These are phyloP conservation scores for Lactifluus subvellereus DNA, from an alignment of 768 basidiomycete species.

Conservation along the genomic window DNA sequence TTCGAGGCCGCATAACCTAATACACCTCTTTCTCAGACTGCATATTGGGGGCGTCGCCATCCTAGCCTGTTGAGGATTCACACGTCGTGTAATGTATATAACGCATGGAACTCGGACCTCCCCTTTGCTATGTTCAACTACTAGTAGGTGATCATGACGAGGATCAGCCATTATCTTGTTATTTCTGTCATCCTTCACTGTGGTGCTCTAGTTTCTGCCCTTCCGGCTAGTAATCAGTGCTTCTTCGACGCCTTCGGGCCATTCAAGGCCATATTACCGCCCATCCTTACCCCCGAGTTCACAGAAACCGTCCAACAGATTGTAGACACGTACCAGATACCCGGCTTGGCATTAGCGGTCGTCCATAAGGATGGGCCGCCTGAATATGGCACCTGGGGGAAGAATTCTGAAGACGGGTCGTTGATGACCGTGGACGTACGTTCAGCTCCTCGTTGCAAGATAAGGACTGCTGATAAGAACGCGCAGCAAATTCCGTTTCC, in stretches of 20 bases:
- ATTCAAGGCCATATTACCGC: not conserved
- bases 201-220: not conserved
- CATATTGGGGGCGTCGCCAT: not conserved
- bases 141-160: not conserved
- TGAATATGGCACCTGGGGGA: not conserved
- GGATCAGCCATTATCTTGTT: not conserved
- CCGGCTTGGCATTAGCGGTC: constrained; percentile 5
- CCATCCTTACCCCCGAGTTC: not conserved
- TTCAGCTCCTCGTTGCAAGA: not conserved
- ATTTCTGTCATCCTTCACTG: not conserved
- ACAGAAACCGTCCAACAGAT: not conserved
- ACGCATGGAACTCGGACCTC: no score
- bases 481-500: no score
- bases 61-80: no score
- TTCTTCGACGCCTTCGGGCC: not conserved
- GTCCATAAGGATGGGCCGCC: constrained; percentile 5
- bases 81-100: no score
- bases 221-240: not conserved
- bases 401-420: not conserved
- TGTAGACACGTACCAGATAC: not conserved
- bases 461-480: no score
- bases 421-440: constrained; percentile 11
- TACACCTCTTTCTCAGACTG: no score
- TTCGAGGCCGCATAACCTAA: no score
- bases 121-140: not conserved